Evolutionary conservation across 257 asterid species (phyloP).

Genomic region (Plantago ovata): DNA sequence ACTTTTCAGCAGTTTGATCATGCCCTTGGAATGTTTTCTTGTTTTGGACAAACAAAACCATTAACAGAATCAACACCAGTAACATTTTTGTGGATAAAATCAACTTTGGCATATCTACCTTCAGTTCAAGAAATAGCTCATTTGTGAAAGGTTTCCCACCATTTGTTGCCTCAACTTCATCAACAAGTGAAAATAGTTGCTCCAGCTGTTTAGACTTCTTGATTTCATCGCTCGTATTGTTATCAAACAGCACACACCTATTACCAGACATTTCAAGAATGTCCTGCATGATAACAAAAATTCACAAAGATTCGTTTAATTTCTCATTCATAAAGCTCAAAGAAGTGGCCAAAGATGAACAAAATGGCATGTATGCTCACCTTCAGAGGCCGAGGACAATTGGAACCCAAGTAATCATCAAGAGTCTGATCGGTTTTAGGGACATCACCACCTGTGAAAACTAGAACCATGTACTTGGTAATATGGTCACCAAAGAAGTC

Average conservation of each 20-base stretch:
- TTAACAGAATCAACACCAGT: too few species aligned
- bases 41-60: conserved; percentile 27
- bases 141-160: conserved; percentile 59
- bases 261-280: conserved; percentile 55
- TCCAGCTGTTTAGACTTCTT: conserved; percentile 38
- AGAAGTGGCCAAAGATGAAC: too few species aligned
- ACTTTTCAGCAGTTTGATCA: conserved; percentile 40
- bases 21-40: conserved; percentile 37
- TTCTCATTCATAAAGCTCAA: too few species aligned
- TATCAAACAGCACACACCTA: conserved; percentile 62
- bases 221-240: conserved; percentile 42
- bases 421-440: conserved; percentile 55
- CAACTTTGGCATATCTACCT: too few species aligned
- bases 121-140: conserved; percentile 44
- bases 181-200: conserved; percentile 47
- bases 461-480: conserved; percentile 62
- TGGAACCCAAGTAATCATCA: conserved; percentile 46
- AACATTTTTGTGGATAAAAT: too few species aligned
- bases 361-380: too few species aligned
- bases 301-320: too few species aligned
- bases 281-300: conserved; percentile 45
- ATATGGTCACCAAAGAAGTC: conserved; percentile 66
- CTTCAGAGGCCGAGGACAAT: conserved; percentile 52
- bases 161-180: conserved; percentile 41
- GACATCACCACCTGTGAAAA: conserved; percentile 86